Evolutionary conservation across 2,329 filamentous ascomycete genomes (phyloP).

Genomic region (Colletotrichum sublineola): DNA sequence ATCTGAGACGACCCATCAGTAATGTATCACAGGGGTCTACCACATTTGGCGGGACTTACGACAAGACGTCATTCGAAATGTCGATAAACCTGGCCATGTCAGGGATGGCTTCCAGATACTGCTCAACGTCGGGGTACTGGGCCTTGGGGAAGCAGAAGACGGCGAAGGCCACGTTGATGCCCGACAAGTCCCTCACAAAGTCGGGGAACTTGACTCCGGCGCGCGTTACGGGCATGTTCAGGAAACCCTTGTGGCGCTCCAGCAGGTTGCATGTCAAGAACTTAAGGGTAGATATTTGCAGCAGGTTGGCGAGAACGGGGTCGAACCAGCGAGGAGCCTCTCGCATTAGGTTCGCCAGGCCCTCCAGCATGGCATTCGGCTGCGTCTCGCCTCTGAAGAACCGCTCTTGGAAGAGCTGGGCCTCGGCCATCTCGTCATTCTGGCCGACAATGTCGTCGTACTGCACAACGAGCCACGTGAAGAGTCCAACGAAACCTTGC

Average conservation of each 20-base stretch:
- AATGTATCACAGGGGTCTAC: not conserved
- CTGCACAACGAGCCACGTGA: slow-evolving; percentile 45
- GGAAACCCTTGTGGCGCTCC: slow-evolving; percentile 44
- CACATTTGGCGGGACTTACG: slow-evolving; percentile 36
- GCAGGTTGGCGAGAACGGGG: slow-evolving; percentile 41
- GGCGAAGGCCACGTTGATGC: slow-evolving; percentile 44
- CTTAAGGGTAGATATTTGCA: slow-evolving; percentile 44
- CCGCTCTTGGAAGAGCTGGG: slow-evolving; percentile 40
- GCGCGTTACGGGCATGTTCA: slow-evolving; percentile 40
- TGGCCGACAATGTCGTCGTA: slow-evolving; percentile 45
- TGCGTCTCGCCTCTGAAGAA: slow-evolving; percentile 44
- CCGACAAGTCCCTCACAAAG: slow-evolving; percentile 44
- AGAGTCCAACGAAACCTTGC: slow-evolving; percentile 44
- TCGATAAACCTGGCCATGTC: slow-evolving; percentile 45
- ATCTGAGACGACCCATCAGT: slow-evolving; percentile 33
- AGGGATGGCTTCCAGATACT: slow-evolving; percentile 44
- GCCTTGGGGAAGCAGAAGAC: slow-evolving; percentile 45
- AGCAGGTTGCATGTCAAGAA: slow-evolving; percentile 45
- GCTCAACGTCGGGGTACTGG: slow-evolving; percentile 41
- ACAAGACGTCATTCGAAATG: slow-evolving; percentile 45
- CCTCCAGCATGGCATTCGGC: slow-evolving; percentile 43
- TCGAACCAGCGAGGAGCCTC: slow-evolving; percentile 44
- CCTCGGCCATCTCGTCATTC: slow-evolving; percentile 43
- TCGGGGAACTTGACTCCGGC: slow-evolving; percentile 43
- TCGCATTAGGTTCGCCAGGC: slow-evolving; percentile 35